Percentiles rank a stretch among this genome's conserved stretches.
Evolutionary conservation across 2,329 filamentous ascomycete genomes (phyloP).

Genomic region (Gaeumannomyces sp.): DNA sequence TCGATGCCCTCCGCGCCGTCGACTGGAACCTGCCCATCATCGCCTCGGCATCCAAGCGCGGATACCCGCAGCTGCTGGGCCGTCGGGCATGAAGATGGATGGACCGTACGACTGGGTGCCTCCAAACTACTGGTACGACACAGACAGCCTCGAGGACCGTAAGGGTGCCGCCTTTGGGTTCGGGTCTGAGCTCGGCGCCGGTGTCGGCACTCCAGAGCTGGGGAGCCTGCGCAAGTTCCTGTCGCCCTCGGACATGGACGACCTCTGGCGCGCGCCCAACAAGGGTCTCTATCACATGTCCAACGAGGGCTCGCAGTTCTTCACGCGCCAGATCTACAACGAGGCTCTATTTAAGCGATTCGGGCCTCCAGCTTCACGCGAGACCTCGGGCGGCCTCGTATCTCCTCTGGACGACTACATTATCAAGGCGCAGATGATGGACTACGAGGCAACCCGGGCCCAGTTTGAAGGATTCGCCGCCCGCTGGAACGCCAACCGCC

Average conservation of each 20-base stretch:
- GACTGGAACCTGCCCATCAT: conserved; percentile 54
- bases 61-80: conserved; percentile 44
- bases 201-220: conserved; percentile 55
- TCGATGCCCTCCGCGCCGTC: conserved; percentile 39
- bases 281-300: conserved; percentile 56
- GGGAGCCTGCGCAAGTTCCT: conserved; percentile 49
- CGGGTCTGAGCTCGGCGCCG: conserved; percentile 55
- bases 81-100: conserved; percentile 59
- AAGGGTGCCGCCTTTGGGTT: conserved; percentile 57
- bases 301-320: conserved; percentile 46
- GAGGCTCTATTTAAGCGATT: conserved; percentile 45
- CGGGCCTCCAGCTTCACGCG: conserved; percentile 30
- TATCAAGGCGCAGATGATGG: conserved; percentile 52
- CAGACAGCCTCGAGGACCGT: conserved; percentile 29
- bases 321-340: conserved; percentile 52
- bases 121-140: conserved; percentile 57
- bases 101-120: conserved; percentile 63
- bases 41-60: conserved; percentile 48
- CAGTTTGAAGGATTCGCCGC: conserved; percentile 52
- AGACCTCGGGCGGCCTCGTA: conserved; percentile 24
- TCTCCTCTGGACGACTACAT: conserved; percentile 48
- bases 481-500: conserved; percentile 41
- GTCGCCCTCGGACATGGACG: conserved; percentile 40
- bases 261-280: conserved; percentile 49
- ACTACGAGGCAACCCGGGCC: conserved; percentile 57